phyloP scores from a whole-genome alignment of 176 grass and related monocot genomes.

The Aegilops umbellulata region DNA sequence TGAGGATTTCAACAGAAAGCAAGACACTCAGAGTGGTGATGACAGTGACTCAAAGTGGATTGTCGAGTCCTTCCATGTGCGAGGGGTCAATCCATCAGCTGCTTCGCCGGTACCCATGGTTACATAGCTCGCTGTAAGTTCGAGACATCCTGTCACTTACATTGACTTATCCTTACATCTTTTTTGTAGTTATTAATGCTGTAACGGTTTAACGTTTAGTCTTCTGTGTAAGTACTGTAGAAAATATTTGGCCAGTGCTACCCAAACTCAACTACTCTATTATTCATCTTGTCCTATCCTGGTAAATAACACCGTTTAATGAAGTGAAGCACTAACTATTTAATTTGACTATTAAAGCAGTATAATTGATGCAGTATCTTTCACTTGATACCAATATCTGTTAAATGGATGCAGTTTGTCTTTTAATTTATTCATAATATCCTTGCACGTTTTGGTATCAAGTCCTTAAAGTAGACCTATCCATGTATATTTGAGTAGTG shows the following conservation, averaged over 20 bases:
- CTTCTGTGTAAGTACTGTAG: background rate
- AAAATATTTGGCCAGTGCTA: background rate
- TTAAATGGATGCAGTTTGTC: background rate
- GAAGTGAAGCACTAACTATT: background rate
- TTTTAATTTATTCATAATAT: background rate
- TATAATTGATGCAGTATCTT: background rate
- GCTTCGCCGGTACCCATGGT: conserved; percentile 73
- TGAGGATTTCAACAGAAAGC: conserved; percentile 47
- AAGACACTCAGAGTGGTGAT: conserved; percentile 40
- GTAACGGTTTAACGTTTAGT: background rate
- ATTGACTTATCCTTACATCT: background rate
- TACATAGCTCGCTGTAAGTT: conserved; percentile 81
- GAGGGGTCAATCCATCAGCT: conserved; percentile 51
- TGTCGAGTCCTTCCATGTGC: conserved; percentile 60
- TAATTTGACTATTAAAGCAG: background rate
- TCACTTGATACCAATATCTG: background rate
- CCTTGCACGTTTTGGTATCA: background rate
- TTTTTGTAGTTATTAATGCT: background rate
- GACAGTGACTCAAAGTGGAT: conserved; percentile 51
- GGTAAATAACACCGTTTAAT: background rate
- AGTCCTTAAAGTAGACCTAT: background rate
- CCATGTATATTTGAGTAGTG: background rate
- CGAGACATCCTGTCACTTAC: background rate
- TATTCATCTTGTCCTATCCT: background rate
- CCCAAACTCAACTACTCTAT: background rate